Evolutionary conservation across 2,329 filamentous ascomycete genomes (phyloP).

Genomic region (Clarireedia homoeocarpa): DNA sequence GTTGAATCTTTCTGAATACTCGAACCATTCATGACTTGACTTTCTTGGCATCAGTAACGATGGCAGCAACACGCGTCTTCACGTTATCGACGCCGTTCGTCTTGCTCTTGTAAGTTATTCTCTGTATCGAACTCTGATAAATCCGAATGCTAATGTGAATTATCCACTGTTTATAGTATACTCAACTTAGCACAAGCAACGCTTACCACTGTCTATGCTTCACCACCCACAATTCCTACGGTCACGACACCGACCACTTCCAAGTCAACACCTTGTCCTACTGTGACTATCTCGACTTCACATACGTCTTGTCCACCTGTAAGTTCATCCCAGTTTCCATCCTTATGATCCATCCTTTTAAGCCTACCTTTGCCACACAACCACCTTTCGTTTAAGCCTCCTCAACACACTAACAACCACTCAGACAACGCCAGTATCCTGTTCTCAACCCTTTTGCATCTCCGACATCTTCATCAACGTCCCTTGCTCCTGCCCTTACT

Average conservation of each 20-base stretch:
- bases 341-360: not conserved
- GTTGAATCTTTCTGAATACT: too few species aligned
- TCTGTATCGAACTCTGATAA: too few species aligned
- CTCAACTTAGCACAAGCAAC: not conserved
- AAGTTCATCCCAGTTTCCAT: not conserved
- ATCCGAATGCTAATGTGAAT: too few species aligned
- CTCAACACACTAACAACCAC: not conserved
- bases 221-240: not conserved
- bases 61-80: too few species aligned
- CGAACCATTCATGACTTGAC: too few species aligned
- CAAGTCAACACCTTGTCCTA: constrained; percentile 16
- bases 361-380: not conserved
- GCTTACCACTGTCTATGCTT: not conserved
- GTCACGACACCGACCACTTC: not conserved
- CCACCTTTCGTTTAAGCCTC: constrained; percentile 5
- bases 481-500: constrained; percentile 23
- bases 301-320: constrained; percentile 11
- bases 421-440: constrained; percentile 6
- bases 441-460: constrained; percentile 16
- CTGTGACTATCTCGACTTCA: constrained; percentile 18
- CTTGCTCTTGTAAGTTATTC: not conserved
- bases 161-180: too few species aligned
- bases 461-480: constrained; percentile 13
- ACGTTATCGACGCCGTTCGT: too few species aligned
- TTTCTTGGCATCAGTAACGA: too few species aligned